Evolutionary conservation across 2,329 filamentous ascomycete genomes (phyloP).

Genomic region (Phaeosphaeriaceae sp.): DNA sequence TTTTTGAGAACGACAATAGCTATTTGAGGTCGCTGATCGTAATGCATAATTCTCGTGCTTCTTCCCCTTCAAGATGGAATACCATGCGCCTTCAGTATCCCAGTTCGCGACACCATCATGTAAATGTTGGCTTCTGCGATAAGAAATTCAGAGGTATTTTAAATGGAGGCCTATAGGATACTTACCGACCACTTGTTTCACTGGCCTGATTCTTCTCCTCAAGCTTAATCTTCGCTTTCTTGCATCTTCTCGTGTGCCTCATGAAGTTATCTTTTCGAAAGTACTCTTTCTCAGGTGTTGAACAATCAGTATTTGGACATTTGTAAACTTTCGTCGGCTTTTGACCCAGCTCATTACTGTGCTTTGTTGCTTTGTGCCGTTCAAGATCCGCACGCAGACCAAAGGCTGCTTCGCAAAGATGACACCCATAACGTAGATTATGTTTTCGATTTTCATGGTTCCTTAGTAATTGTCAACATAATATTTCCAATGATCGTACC

Average conservation of each 20-base stretch:
- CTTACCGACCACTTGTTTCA: background rate
- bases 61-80: too few species aligned
- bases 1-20: too few species aligned
- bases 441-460: slow-evolving; percentile 5
- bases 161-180: too few species aligned
- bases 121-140: too few species aligned
- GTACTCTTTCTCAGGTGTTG: background rate
- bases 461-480: background rate
- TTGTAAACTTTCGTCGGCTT: background rate
- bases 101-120: too few species aligned
- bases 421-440: slow-evolving; percentile 7
- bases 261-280: slow-evolving; percentile 2
- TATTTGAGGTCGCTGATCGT: too few species aligned
- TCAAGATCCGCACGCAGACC: slow-evolving; percentile 4
- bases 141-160: too few species aligned
- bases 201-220: background rate
- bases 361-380: slow-evolving; percentile 1
- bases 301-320: background rate
- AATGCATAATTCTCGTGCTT: too few species aligned
- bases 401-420: background rate
- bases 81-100: too few species aligned
- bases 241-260: background rate
- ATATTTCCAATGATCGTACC: too few species aligned
- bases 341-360: background rate
- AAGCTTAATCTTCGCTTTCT: background rate